Percentiles rank a stretch among this genome's conserved stretches.
Conservation (phyloP, 2,329 filamentous ascomycete species). For the Clonostachys byssicola region DNA sequence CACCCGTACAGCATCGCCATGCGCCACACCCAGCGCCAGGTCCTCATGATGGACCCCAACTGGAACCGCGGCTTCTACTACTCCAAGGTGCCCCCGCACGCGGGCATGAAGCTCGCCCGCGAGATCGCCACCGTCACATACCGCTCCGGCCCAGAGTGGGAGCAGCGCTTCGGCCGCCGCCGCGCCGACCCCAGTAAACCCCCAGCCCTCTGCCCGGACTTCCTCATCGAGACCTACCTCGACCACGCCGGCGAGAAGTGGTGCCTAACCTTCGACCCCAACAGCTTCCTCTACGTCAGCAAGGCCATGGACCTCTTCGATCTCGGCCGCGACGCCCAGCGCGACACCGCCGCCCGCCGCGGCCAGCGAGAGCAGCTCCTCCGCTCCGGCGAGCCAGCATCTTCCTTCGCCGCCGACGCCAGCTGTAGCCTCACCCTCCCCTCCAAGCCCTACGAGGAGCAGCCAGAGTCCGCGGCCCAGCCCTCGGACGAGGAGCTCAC, state of each 20-base stretch:
- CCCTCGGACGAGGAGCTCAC: slow-evolving; percentile 11
- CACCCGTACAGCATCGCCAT: slow-evolving; percentile 99
- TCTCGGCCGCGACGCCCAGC: slow-evolving; percentile 69
- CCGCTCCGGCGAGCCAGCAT: slow-evolving; percentile 44
- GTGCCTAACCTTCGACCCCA: slow-evolving; percentile 93
- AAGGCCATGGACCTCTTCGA: slow-evolving; percentile 99
- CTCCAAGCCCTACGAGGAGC: slow-evolving; percentile 80
- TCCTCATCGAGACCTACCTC: slow-evolving; percentile 95
- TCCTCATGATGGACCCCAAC: slow-evolving; percentile 97
- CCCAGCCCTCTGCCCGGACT: slow-evolving; percentile 93
- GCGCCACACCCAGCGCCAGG: slow-evolving; percentile 95
- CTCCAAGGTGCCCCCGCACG: slow-evolving; percentile 80
- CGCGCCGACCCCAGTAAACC: slow-evolving; percentile 82
- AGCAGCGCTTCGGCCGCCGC: slow-evolving; percentile 84
- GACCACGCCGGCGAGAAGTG: slow-evolving; percentile 99
- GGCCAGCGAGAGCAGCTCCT: slow-evolving; percentile 51
- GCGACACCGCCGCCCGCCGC: slow-evolving; percentile 57
- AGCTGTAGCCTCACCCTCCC: slow-evolving; percentile 79
- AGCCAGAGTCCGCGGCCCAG: slow-evolving; percentile 46
- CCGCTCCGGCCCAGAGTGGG: slow-evolving; percentile 94
- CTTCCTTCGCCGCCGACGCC: slow-evolving; percentile 41
- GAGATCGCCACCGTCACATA: slow-evolving; percentile 98
- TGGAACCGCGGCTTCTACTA: slow-evolving; percentile 98
- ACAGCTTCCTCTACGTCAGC: slow-evolving; percentile 91
- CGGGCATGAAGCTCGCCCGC: slow-evolving; percentile 95